Percentiles rank a stretch among this genome's conserved stretches.
These are phyloP conservation scores for Alternaria brassicae DNA, from an alignment of 2,329 filamentous ascomycete genomes.

Conservation along the genomic window DNA sequence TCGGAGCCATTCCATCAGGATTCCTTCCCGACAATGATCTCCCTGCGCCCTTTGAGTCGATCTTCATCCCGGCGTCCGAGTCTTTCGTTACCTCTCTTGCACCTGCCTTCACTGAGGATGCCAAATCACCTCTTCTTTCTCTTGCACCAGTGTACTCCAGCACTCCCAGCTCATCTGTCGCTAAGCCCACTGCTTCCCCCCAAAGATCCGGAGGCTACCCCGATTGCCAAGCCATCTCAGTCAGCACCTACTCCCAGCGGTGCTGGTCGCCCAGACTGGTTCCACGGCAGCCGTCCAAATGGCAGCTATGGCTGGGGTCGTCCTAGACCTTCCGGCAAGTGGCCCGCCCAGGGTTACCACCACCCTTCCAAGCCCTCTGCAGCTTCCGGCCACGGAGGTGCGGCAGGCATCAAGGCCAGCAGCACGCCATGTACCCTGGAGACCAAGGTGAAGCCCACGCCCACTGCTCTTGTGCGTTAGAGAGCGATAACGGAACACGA, in stretches of 20 bases:
- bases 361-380: conserved; percentile 11
- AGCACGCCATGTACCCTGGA: conserved; percentile 32
- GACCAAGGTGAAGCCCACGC: conserved; percentile 31
- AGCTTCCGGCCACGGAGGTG: conserved; percentile 6
- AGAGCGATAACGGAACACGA: not conserved
- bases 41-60: conserved; percentile 23
- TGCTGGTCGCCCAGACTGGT: conserved; percentile 10
- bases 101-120: conserved; percentile 27
- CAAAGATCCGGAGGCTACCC: conserved; percentile 6
- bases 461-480: conserved; percentile 19
- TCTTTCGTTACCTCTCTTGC: conserved; percentile 25
- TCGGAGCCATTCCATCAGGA: conserved; percentile 4
- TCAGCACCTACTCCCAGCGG: not conserved
- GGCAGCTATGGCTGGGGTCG: conserved; percentile 24
- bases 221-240: not conserved
- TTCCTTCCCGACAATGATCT: conserved; percentile 17
- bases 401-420: conserved; percentile 11
- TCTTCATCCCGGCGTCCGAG: conserved; percentile 21
- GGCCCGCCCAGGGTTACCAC: conserved; percentile 13
- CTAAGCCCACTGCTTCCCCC: conserved; percentile 10
- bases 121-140: conserved; percentile 6
- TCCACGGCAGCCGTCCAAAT: conserved; percentile 9
- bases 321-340: conserved; percentile 25
- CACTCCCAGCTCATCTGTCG: conserved; percentile 18
- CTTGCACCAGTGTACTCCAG: conserved; percentile 22